Evolutionary conservation across 257 asterid species (phyloP).

Genomic region (Paulownia fortunei): DNA sequence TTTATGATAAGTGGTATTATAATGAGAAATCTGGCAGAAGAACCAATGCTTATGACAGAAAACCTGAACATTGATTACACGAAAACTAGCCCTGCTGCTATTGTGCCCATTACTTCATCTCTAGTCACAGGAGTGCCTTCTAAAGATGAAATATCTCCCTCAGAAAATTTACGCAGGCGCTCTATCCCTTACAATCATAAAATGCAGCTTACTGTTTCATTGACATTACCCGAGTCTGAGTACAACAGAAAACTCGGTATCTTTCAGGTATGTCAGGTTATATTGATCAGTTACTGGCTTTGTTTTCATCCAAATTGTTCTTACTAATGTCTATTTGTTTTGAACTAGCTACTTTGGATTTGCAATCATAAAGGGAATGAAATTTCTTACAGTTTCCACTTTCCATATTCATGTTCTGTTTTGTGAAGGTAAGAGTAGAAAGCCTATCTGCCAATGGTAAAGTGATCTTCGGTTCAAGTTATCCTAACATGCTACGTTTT

Average conservation of each 20-base stretch:
- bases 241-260: conserved; percentile 65
- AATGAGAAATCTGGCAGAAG: conserved; percentile 48
- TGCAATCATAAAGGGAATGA: too few species aligned
- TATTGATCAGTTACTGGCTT: too few species aligned
- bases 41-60: conserved; percentile 51
- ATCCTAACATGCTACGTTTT: conserved; percentile 60
- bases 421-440: conserved; percentile 59
- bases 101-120: conserved; percentile 46
- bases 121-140: conserved; percentile 25
- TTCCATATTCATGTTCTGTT: neutral
- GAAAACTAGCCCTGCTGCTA: conserved; percentile 55
- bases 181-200: conserved; percentile 50
- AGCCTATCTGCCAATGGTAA: conserved; percentile 49
- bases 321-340: too few species aligned
- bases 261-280: conserved; percentile 66
- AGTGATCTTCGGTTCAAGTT: conserved; percentile 44
- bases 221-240: conserved; percentile 69
- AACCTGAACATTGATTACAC: conserved; percentile 66
- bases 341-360: too few species aligned
- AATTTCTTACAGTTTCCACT: too few species aligned
- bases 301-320: neutral
- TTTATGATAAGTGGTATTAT: conserved; percentile 44
- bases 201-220: conserved; percentile 51
- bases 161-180: conserved; percentile 16
- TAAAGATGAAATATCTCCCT: neutral